Percentiles rank a stretch among this genome's conserved stretches.
Conservation (phyloP, 1,284 basidiomycete genomes). For the Microbotryum intermedium region DNA sequence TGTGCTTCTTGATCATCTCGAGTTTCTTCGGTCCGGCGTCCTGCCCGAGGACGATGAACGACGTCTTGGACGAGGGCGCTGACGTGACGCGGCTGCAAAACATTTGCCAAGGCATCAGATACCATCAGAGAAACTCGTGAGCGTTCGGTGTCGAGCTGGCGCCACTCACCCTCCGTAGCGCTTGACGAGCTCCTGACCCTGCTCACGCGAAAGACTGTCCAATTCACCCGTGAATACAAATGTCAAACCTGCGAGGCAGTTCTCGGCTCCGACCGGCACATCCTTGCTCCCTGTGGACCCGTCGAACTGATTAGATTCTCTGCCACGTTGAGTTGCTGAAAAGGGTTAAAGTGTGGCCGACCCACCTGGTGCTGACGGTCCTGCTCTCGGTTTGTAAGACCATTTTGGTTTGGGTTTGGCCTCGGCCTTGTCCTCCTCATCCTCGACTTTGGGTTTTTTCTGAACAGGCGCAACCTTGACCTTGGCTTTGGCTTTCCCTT, state of each 20-base stretch:
- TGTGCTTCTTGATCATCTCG: slow-evolving; percentile 68
- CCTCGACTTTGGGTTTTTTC: slow-evolving; percentile 26
- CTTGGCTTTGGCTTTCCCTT: neutral
- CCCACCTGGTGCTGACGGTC: slow-evolving; percentile 9
- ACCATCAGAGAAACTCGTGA: neutral
- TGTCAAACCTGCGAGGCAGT: slow-evolving; percentile 76
- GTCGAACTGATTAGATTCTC: slow-evolving; percentile 47
- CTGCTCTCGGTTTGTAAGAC: slow-evolving; percentile 28
- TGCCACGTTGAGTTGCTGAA: slow-evolving; percentile 40
- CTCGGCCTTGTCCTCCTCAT: slow-evolving; percentile 22
- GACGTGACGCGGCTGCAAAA: slow-evolving; percentile 64
- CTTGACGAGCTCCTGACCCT: slow-evolving; percentile 79
- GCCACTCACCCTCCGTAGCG: slow-evolving; percentile 73
- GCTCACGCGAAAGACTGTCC: slow-evolving; percentile 75
- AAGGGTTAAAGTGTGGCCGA: neutral
- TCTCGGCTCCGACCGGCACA: slow-evolving; percentile 65
- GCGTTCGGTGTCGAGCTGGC: neutral
- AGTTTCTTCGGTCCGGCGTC: slow-evolving; percentile 84
- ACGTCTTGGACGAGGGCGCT: slow-evolving; percentile 82
- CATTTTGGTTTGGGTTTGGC: slow-evolving; percentile 40
- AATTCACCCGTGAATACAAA: slow-evolving; percentile 97
- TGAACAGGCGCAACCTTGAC: slow-evolving; percentile 8
- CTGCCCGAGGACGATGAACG: slow-evolving; percentile 79
- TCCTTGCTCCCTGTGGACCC: slow-evolving; percentile 64
- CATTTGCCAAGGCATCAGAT: neutral